A percentile compares a stretch with the other conserved stretches of the same genome.
These are phyloP conservation scores for Talaromyces islandicus DNA, from an alignment of 2,329 filamentous ascomycete species.

Conservation along the genomic window DNA sequence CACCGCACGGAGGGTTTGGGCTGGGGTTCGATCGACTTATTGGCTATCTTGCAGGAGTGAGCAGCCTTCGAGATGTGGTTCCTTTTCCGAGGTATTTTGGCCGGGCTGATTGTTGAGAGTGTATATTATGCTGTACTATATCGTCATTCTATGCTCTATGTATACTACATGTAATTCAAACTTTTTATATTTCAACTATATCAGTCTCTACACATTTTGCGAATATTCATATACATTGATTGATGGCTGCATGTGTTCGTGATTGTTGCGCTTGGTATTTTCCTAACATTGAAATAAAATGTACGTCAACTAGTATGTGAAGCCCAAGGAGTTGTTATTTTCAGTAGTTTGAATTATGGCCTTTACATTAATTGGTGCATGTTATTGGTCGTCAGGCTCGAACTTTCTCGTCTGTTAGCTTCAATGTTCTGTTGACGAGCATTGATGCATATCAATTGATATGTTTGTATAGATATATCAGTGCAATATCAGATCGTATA, in stretches of 20 bases:
- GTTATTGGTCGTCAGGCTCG: no score
- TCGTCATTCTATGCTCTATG: not conserved
- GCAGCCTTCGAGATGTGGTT: constrained; percentile 78
- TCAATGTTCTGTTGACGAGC: no score
- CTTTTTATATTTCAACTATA: not conserved
- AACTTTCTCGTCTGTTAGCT: no score
- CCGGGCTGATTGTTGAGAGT: constrained; percentile 43
- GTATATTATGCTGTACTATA: not conserved
- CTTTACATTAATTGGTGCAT: no score
- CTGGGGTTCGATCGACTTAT: constrained; percentile 83
- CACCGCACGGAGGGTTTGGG: constrained; percentile 86
- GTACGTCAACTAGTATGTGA: no score
- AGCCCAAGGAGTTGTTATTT: no score
- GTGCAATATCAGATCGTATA: no score
- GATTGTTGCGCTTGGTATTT: no score
- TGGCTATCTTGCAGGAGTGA: constrained; percentile 74
- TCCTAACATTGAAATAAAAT: no score
- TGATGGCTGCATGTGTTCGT: not conserved
- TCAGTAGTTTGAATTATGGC: no score
- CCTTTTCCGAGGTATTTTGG: constrained; percentile 70
- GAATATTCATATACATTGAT: not conserved
- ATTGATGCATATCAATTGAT: no score
- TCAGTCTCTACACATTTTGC: not conserved
- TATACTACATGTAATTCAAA: not conserved
- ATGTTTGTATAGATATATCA: no score